Percentiles rank a stretch among this genome's conserved stretches.
Conservation (phyloP, 106 monocot species). For the Phalaenopsis aphrodite region DNA sequence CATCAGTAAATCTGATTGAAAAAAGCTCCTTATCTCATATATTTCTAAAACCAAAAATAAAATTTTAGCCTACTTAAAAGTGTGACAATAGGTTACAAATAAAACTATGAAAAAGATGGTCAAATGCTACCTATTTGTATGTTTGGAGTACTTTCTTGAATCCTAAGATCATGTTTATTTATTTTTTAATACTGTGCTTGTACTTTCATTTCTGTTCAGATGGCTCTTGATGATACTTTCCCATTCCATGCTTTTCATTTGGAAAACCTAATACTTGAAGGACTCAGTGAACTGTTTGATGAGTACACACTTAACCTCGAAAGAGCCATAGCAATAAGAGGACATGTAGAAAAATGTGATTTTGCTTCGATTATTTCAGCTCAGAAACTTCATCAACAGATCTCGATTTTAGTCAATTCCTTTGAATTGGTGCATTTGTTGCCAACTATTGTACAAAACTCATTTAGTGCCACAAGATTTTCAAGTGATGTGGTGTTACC, state of each 20-base stretch:
- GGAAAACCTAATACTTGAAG: constrained; percentile 28
- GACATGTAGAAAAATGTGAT: constrained; percentile 9
- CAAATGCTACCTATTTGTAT: background rate
- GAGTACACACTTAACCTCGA: constrained; percentile 30
- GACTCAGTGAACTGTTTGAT: constrained; percentile 28
- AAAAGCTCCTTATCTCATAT: no score
- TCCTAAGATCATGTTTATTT: background rate
- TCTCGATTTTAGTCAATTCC: constrained; percentile 28
- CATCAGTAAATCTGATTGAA: no score
- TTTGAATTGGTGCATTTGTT: constrained; percentile 22
- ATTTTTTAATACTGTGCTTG: no score
- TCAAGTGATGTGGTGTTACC: constrained; percentile 2
- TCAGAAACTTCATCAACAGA: constrained; percentile 19
- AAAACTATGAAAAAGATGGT: no score
- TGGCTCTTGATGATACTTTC: constrained; percentile 27
- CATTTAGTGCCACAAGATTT: constrained; percentile 1
- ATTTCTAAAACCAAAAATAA: no score
- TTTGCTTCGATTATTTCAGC: constrained; percentile 11
- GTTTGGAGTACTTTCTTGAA: background rate
- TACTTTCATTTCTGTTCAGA: constrained; percentile 19
- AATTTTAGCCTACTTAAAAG: no score
- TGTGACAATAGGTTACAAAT: no score
- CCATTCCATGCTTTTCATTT: constrained; percentile 24
- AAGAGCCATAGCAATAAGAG: constrained; percentile 20
- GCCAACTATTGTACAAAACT: constrained; percentile 18